phyloP scores from a whole-genome alignment of 768 basidiomycete genomes.

The Neoboletus brunneissimus region DNA sequence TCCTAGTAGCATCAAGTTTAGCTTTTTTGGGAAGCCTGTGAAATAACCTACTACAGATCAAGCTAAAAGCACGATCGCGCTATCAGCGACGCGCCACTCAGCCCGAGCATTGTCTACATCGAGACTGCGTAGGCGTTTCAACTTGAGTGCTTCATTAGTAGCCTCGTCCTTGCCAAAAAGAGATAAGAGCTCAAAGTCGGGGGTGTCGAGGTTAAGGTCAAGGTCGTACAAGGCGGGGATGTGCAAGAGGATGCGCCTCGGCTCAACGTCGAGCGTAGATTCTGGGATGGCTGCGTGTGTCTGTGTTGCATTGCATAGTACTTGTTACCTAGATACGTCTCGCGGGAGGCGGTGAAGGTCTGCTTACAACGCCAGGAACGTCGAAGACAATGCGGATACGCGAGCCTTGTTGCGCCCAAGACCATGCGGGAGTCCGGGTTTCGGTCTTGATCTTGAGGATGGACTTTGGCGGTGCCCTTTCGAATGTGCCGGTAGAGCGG shows the following conservation, averaged over 20 bases:
- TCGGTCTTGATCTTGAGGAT: constrained; percentile 38
- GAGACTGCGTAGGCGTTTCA: constrained; percentile 58
- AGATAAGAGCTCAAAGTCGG: constrained; percentile 52
- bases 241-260: constrained; percentile 51
- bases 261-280: constrained; percentile 65
- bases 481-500: constrained; percentile 40
- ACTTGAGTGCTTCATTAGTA: constrained; percentile 35
- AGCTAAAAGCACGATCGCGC: constrained; percentile 43
- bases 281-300: constrained; percentile 43
- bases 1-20: not conserved
- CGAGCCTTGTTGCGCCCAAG: constrained; percentile 45
- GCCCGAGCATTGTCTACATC: constrained; percentile 62
- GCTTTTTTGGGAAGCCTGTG: constrained; percentile 5
- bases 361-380: constrained; percentile 58
- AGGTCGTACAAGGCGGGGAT: constrained; percentile 48
- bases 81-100: constrained; percentile 64
- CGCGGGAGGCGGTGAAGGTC: constrained; percentile 1
- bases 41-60: constrained; percentile 20
- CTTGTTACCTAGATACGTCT: constrained; percentile 8
- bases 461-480: constrained; percentile 34
- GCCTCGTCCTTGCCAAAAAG: constrained; percentile 17
- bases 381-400: constrained; percentile 47
- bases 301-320: constrained; percentile 30
- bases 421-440: constrained; percentile 44
- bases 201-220: constrained; percentile 54